A percentile compares a stretch with the other conserved stretches of the same genome.
Conservation (phyloP, 2,329 filamentous ascomycete genomes). For the Passalora sequoiae region DNA sequence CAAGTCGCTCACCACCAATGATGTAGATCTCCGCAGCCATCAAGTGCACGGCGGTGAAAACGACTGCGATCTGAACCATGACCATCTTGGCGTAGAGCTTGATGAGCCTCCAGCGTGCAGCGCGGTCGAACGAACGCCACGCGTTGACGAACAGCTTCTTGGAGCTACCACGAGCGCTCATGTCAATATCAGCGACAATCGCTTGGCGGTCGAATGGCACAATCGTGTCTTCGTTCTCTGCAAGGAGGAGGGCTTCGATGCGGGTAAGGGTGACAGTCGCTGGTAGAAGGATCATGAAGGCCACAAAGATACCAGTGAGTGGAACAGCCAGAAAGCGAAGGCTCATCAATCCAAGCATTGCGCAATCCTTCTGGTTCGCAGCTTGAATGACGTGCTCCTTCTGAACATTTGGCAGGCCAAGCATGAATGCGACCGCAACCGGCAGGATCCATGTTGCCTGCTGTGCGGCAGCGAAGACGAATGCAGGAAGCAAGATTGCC, state of each 20-base stretch:
- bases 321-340: slow-evolving; percentile 41
- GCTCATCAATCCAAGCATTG: slow-evolving; percentile 29
- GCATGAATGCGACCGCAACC: slow-evolving; percentile 43
- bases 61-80: slow-evolving; percentile 40
- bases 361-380: slow-evolving; percentile 23
- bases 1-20: slow-evolving; percentile 29
- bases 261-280: slow-evolving; percentile 71
- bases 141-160: slow-evolving; percentile 65
- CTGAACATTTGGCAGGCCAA: slow-evolving; percentile 40
- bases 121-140: slow-evolving; percentile 70
- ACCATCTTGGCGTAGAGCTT: slow-evolving; percentile 71
- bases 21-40: slow-evolving; percentile 29
- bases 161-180: slow-evolving; percentile 60
- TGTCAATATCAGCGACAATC: slow-evolving; percentile 62
- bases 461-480: slow-evolving; percentile 56
- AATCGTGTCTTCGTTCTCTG: slow-evolving; percentile 74
- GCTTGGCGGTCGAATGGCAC: slow-evolving; percentile 84
- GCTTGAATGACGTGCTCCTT: slow-evolving; percentile 24
- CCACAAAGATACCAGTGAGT: slow-evolving; percentile 42
- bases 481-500: slow-evolving; percentile 63
- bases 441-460: slow-evolving; percentile 48
- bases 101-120: slow-evolving; percentile 66
- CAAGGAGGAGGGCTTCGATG: slow-evolving; percentile 79
- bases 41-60: slow-evolving; percentile 25
- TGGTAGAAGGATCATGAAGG: slow-evolving; percentile 71